A percentile compares a stretch with the other conserved stretches of the same genome.
Evolutionary conservation across 495 filamentous ascomycete genomes (phyloP).

Genomic region (Neurospora terricola): DNA sequence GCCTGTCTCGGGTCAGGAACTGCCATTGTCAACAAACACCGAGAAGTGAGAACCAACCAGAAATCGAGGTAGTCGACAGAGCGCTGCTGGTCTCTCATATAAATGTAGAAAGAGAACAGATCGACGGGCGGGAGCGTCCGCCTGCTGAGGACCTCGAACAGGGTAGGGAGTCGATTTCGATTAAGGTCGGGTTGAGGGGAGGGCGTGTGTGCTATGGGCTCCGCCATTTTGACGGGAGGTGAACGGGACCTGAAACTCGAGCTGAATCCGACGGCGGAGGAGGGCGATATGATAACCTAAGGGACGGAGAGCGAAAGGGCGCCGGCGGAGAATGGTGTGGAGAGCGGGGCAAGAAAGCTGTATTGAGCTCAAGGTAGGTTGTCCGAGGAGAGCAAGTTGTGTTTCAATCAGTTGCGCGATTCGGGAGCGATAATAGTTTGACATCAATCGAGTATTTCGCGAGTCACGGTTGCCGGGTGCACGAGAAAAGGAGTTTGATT

Average conservation of each 20-base stretch:
- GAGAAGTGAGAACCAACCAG: conserved; percentile 50
- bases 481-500: not conserved
- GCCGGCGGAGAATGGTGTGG: not conserved
- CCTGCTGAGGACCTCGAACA: conserved; percentile 90
- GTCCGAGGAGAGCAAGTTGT: not conserved
- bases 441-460: not conserved
- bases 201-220: conserved; percentile 21
- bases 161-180: conserved; percentile 80
- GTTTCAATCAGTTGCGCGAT: not conserved
- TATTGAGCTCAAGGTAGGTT: not conserved
- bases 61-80: conserved; percentile 98
- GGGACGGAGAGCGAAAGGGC: not conserved
- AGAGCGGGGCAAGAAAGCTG: not conserved
- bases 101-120: conserved; percentile 98
- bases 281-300: not conserved
- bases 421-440: not conserved
- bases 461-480: not conserved
- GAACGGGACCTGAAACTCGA: not conserved
- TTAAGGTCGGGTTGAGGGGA: conserved; percentile 37
- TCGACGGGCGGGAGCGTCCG: conserved; percentile 88
- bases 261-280: not conserved
- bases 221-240: conserved; percentile 25
- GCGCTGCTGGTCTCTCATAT: conserved; percentile 96
- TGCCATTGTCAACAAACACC: not conserved
- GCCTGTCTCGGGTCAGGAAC: conserved; percentile 46